Evolutionary conservation across 2,329 filamentous ascomycete genomes (phyloP).

Genomic region (Cadophora sp.): DNA sequence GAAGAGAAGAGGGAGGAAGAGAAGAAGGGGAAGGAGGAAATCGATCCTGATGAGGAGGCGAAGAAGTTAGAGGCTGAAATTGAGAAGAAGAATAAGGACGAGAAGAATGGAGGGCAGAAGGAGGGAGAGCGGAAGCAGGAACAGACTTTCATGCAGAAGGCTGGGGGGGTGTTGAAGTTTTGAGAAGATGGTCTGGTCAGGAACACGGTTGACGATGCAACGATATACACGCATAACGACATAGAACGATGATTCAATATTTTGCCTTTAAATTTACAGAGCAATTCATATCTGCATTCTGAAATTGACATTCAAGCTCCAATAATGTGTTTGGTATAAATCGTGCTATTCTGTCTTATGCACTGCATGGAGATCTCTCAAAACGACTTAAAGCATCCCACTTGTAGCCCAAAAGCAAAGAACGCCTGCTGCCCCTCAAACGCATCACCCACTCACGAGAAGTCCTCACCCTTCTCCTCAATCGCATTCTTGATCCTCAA

Average conservation of each 20-base stretch:
- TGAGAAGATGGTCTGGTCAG: neutral
- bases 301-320: neutral
- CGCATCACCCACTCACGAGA: slow-evolving; percentile 51
- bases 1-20: slow-evolving; percentile 47
- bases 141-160: slow-evolving; percentile 38
- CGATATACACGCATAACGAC: slow-evolving; percentile 4
- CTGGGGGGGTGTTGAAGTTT: slow-evolving; percentile 36
- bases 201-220: neutral
- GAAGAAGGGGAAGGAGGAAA: slow-evolving; percentile 37
- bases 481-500: slow-evolving; percentile 85
- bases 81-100: slow-evolving; percentile 35
- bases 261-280: no score
- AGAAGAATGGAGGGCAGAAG: slow-evolving; percentile 43
- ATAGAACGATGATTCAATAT: neutral
- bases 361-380: slow-evolving; percentile 11
- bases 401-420: slow-evolving; percentile 18
- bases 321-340: neutral
- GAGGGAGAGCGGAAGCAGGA: slow-evolving; percentile 36
- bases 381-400: neutral
- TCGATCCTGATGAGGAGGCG: slow-evolving; percentile 42
- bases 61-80: slow-evolving; percentile 44
- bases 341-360: slow-evolving; percentile 15
- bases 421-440: slow-evolving; percentile 1
- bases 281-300: neutral
- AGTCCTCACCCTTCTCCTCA: slow-evolving; percentile 73